Conservation (phyloP, 345 rosid genomes). For the Arabidopsis arenosa region DNA sequence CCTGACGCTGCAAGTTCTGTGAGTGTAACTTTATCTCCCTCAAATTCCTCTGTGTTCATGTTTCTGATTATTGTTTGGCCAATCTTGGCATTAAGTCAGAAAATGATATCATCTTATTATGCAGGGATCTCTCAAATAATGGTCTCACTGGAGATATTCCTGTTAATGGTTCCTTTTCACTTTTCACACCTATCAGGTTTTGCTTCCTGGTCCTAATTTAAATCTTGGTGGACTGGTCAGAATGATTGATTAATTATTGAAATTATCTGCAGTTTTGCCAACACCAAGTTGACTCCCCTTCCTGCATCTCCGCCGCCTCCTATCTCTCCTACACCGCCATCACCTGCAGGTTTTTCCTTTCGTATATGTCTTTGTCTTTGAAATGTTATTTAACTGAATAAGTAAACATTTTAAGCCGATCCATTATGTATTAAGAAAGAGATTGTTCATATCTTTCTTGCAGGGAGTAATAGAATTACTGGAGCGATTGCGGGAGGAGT, state of each 20-base stretch:
- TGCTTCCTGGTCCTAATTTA: conserved; percentile 12
- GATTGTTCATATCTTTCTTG: conserved; percentile 36
- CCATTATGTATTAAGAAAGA: conserved; percentile 30
- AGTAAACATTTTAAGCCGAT: not conserved
- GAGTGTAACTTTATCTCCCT: conserved; percentile 34
- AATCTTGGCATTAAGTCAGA: conserved; percentile 17
- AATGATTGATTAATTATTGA: conserved; percentile 27
- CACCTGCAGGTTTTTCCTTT: conserved; percentile 45
- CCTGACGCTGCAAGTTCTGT: conserved; percentile 47
- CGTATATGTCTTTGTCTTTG: conserved; percentile 17
- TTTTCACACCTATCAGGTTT: conserved; percentile 55
- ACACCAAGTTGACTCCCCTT: conserved; percentile 42
- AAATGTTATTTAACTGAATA: not conserved
- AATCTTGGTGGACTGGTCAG: conserved; percentile 4
- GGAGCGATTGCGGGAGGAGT: conserved; percentile 98
- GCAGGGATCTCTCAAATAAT: conserved; percentile 49
- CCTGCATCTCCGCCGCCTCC: conserved; percentile 48
- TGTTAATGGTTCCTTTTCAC: conserved; percentile 51
- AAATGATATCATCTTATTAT: conserved; percentile 34
- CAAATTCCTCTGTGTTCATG: conserved; percentile 12
- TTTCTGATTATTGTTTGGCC: conserved; percentile 20
- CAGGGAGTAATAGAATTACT: conserved; percentile 64
- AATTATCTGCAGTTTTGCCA: conserved; percentile 45
- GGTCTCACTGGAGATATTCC: conserved; percentile 51
- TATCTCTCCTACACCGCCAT: conserved; percentile 44